Evolutionary conservation across 306 rosid species (phyloP).

Genomic region (Luffa aegyptiaca): DNA sequence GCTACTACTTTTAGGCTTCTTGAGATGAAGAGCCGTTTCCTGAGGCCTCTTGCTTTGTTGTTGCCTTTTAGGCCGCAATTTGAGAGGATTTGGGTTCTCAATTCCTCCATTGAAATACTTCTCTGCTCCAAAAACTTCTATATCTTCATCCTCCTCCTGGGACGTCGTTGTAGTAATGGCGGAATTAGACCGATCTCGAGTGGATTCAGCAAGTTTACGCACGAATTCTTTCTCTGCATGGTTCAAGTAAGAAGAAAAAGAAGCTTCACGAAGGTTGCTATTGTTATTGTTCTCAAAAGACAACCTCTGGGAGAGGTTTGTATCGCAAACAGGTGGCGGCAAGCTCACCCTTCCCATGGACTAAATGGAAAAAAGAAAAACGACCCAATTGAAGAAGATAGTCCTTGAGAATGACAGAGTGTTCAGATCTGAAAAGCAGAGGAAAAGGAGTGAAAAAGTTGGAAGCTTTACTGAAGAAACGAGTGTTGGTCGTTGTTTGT

Average conservation of each 20-base stretch:
- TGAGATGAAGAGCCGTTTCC: slow-evolving; percentile 4
- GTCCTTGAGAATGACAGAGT: not conserved
- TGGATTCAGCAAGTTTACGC: slow-evolving; percentile 3
- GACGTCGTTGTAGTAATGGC: not conserved
- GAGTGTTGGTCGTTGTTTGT: not conserved
- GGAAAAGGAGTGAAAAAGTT: not conserved
- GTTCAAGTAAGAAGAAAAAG: slow-evolving; percentile 10
- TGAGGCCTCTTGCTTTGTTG: slow-evolving; percentile 14
- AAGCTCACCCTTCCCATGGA: slow-evolving; percentile 5
- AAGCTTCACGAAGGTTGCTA: slow-evolving; percentile 4
- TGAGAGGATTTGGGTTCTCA: slow-evolving; percentile 18
- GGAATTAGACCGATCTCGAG: not conserved
- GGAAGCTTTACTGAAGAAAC: not conserved
- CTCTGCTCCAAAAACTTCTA: slow-evolving; percentile 76
- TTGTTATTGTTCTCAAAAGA: slow-evolving; percentile 5
- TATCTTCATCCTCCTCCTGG: slow-evolving; percentile 56
- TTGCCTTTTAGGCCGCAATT: slow-evolving; percentile 20
- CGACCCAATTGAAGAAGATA: not conserved
- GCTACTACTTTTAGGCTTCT: slow-evolving; percentile 13
- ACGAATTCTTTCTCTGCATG: slow-evolving; percentile 9
- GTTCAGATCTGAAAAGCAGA: not conserved
- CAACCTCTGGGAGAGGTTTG: not conserved
- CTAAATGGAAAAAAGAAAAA: not conserved
- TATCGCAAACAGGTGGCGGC: slow-evolving; percentile 8
- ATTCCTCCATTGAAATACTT: slow-evolving; percentile 83